phyloP scores from a whole-genome alignment of 495 filamentous ascomycete species.

The Jackrogersella multiformis region DNA sequence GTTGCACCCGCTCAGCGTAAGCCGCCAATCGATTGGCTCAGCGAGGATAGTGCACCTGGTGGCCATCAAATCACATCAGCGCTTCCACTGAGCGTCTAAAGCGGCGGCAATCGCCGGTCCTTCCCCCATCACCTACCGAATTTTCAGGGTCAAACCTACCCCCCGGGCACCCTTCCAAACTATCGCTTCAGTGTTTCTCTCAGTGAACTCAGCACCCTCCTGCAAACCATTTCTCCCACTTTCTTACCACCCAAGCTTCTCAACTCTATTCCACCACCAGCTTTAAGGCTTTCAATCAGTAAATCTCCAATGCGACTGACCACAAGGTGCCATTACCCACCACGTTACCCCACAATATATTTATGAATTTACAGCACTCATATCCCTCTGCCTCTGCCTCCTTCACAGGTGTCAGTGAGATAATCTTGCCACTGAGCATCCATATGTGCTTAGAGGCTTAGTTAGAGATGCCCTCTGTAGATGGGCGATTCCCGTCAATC shows the following conservation, averaged over 20 bases:
- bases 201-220: conserved; percentile 24
- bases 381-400: neutral
- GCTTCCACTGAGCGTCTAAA: conserved; percentile 37
- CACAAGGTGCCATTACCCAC: conserved; percentile 9
- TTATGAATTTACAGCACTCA: conserved; percentile 8
- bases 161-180: conserved; percentile 27
- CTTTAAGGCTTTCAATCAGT: neutral
- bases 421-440: neutral
- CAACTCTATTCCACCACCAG: neutral
- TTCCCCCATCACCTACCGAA: conserved; percentile 18
- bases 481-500: neutral
- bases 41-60: conserved; percentile 30
- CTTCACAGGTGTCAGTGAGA: neutral
- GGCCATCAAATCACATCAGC: conserved; percentile 41
- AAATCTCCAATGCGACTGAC: conserved; percentile 15
- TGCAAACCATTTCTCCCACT: neutral
- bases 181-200: conserved; percentile 20
- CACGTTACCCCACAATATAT: conserved; percentile 17
- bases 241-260: neutral
- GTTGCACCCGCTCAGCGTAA: conserved; percentile 43
- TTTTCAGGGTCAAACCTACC: conserved; percentile 50
- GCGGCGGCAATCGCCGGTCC: conserved; percentile 46
- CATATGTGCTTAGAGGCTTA: neutral
- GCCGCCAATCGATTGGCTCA: conserved; percentile 43
- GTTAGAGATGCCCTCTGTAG: neutral